Evolutionary conservation across 1,284 basidiomycete species (phyloP), one percentile per base, ranked within the genome.

Genomic region (Cutaneotrichosporon daszewskae): DNA sequence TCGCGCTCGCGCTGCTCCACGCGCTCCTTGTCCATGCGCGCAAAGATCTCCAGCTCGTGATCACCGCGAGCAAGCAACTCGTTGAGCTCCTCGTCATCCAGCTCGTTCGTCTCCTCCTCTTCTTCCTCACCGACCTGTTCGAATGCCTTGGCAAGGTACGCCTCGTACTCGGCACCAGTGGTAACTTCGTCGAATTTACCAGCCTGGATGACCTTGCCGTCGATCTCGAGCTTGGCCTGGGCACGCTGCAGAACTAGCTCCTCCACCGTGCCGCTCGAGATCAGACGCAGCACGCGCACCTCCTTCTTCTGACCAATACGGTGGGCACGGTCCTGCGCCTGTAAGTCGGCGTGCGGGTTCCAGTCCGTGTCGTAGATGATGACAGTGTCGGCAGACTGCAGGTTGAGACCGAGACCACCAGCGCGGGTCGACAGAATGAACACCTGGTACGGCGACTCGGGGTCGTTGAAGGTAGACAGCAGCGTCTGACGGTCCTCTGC

Each of bases 161-260:
- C 85, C 66, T 99, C 95, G 60, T 95, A 91, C 70, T 99, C 95
- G 66, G 95, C 92, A 50, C 89, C 87, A 2, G 91, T 95, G 16
- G 92, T 95, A 72, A 96, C 94, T 72, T 98, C 95, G 72, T 99
- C 95, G 76, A 97, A 98, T 48, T 91, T 89, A 78, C 94, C 94
- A 40, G 94, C 94, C 74, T 96, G 91, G 62, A 96, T 95, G 73
- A 98, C 92, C 72, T 98, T 98, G 75, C 95, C 92, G 69, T 99
- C 95, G 65, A 99, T 95, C 64, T 96, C 94, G 40, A 98, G 84
- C 77, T 99, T 99, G 72, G 83, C 88, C 53, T 90, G 83, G 3
- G 95, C 95, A 54, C 91, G 82, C 36, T 87, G 85, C 56, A 95
- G 84, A 78, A 97, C 96, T 9, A 91, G 88, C 74, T 98, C 94